Percentiles rank a stretch among this genome's conserved stretches.
These are phyloP conservation scores for Aspergillus sp. DNA, from an alignment of 2,329 filamentous ascomycete species.

Conservation along the genomic window DNA sequence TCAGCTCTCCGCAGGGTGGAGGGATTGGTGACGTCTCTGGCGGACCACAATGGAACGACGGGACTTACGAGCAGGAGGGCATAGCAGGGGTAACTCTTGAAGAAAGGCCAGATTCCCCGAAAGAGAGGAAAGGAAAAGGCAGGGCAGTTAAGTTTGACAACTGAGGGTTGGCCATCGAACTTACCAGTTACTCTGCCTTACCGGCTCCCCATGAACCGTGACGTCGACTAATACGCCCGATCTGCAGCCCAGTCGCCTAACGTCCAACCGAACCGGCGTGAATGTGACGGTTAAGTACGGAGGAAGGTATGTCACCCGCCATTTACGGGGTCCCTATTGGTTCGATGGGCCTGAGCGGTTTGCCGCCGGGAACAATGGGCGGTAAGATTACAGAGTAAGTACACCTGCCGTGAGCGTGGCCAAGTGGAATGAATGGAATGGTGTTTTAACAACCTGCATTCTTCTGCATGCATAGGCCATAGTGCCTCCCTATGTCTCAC, in stretches of 20 bases:
- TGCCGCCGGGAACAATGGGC: neutral
- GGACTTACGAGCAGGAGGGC: neutral
- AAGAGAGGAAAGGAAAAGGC: neutral
- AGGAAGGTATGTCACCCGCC: neutral
- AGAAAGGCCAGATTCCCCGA: neutral
- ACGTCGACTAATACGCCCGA: conserved; percentile 6
- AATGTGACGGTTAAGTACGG: no score
- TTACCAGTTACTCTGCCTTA: neutral
- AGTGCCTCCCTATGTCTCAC: neutral
- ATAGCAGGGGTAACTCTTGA: neutral
- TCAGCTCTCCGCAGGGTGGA: conserved; percentile 13
- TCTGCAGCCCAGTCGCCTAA: neutral
- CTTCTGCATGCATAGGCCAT: neutral
- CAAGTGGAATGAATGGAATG: neutral
- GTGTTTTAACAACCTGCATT: neutral
- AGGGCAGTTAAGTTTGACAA: neutral
- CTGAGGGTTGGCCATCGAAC: neutral
- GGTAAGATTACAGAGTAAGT: neutral
- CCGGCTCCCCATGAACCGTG: conserved; percentile 5
- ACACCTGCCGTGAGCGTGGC: neutral
- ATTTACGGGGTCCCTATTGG: neutral
- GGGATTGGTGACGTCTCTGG: neutral
- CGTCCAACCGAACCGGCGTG: no score
- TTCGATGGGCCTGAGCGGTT: neutral
- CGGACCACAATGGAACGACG: neutral